Conservation (phyloP, 768 basidiomycete species). For the Macrolepiota fuliginosa region DNA sequence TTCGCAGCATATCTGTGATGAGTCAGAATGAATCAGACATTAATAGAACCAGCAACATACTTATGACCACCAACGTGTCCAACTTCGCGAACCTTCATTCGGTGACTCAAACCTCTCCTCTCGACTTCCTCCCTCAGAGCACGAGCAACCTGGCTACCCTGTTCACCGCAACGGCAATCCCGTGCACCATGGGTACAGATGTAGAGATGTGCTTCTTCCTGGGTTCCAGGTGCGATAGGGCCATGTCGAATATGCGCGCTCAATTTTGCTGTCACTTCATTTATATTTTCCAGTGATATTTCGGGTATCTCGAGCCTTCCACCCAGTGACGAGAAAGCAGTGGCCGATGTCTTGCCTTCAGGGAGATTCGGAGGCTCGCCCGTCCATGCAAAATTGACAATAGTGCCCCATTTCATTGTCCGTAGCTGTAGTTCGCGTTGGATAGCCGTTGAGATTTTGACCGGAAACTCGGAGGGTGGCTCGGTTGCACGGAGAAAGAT, state of each 20-base stretch:
- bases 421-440: slow-evolving; percentile 48
- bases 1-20: slow-evolving; percentile 62
- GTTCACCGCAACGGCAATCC: slow-evolving; percentile 78
- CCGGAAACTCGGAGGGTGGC: slow-evolving; percentile 49
- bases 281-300: slow-evolving; percentile 48
- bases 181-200: slow-evolving; percentile 79
- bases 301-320: slow-evolving; percentile 49
- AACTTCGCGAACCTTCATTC: slow-evolving; percentile 57
- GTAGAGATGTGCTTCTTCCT: slow-evolving; percentile 45
- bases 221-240: slow-evolving; percentile 8
- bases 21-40: not conserved
- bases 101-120: slow-evolving; percentile 28
- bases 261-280: slow-evolving; percentile 41
- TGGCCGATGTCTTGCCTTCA: slow-evolving; percentile 29
- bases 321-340: slow-evolving; percentile 48
- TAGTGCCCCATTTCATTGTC: slow-evolving; percentile 44
- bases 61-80: slow-evolving; percentile 85
- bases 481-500: slow-evolving; percentile 51
- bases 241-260: slow-evolving; percentile 23
- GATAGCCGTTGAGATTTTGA: slow-evolving; percentile 44
- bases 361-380: not conserved
- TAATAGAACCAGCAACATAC: slow-evolving; percentile 40
- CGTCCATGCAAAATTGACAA: slow-evolving; percentile 63
- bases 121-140: slow-evolving; percentile 54
- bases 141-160: slow-evolving; percentile 53